Conservation (phyloP, 352 stramenopile genomes). For the Bremia lactucae region DNA sequence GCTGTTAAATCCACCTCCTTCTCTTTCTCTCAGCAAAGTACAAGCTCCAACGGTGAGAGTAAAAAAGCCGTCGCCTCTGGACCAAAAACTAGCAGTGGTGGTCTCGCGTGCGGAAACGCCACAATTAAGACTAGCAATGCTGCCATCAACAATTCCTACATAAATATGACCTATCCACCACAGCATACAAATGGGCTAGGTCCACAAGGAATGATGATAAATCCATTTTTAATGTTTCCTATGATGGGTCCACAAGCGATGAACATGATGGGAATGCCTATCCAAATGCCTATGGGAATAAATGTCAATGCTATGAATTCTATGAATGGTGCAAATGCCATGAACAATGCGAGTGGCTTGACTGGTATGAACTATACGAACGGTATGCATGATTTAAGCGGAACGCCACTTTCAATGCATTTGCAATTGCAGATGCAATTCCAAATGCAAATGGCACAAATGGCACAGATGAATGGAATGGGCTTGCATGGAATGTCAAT, state of each 20-base stretch:
- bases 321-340: slow-evolving; percentile 3
- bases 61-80: slow-evolving; percentile 4
- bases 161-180: slow-evolving; percentile 6
- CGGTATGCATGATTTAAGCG: slow-evolving; percentile 20
- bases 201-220: slow-evolving; percentile 59
- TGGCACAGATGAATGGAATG: slow-evolving; percentile 44
- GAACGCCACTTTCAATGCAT: slow-evolving; percentile 26
- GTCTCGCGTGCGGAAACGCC: not conserved
- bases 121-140: slow-evolving; percentile 3
- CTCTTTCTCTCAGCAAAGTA: slow-evolving; percentile 1
- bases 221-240: slow-evolving; percentile 77
- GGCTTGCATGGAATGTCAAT: slow-evolving; percentile 34
- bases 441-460: slow-evolving; percentile 29
- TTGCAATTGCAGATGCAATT: slow-evolving; percentile 27
- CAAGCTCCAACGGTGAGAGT: not conserved
- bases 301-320: slow-evolving; percentile 1
- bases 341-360: slow-evolving; percentile 1
- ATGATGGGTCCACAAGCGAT: slow-evolving; percentile 50
- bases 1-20: slow-evolving; percentile 18
- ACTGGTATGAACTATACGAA: slow-evolving; percentile 7
- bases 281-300: slow-evolving; percentile 43
- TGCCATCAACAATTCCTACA: slow-evolving; percentile 3
- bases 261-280: slow-evolving; percentile 40
- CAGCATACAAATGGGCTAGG: slow-evolving; percentile 19
- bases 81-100: not conserved